Percentiles rank a stretch among this genome's conserved stretches.
phyloP scores from a whole-genome alignment of 2,329 filamentous ascomycete genomes.

The Diaporthe amygdali region DNA sequence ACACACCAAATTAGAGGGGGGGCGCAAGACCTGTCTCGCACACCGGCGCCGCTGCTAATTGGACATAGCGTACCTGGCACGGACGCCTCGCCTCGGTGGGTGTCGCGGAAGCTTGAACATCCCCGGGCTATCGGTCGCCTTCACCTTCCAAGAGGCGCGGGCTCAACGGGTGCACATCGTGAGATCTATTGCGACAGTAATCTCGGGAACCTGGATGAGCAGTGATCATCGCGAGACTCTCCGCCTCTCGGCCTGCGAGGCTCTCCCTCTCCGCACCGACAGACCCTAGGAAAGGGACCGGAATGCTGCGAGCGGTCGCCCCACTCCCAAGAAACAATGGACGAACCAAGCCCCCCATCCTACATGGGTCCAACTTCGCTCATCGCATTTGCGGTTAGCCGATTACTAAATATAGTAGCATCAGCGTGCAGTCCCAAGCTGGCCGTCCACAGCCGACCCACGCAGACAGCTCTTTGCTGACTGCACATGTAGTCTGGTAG shows the following conservation, averaged over 20 bases:
- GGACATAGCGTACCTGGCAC: constrained; percentile 5
- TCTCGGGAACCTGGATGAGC: background rate
- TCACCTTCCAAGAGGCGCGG: background rate
- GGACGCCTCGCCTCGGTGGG: constrained; percentile 8
- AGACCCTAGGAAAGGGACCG: background rate
- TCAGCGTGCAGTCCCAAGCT: constrained; percentile 12
- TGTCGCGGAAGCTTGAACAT: constrained; percentile 7
- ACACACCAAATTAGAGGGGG: constrained; percentile 17
- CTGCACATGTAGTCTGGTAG: background rate
- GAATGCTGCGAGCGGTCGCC: constrained; percentile 4
- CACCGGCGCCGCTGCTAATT: constrained; percentile 16
- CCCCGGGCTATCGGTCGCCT: background rate
- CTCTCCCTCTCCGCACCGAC: background rate
- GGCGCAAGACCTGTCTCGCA: constrained; percentile 19
- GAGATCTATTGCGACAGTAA: constrained; percentile 15
- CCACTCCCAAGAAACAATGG: constrained; percentile 10
- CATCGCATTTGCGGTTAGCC: background rate
- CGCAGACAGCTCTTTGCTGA: background rate
- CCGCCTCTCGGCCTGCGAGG: background rate
- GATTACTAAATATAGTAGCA: constrained; percentile 12
- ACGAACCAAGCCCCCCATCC: constrained; percentile 7
- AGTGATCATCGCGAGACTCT: constrained; percentile 14
- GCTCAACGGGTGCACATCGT: constrained; percentile 7
- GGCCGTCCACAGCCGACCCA: constrained; percentile 2
- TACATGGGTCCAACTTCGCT: constrained; percentile 2